Percentiles rank a stretch among this genome's conserved stretches.
These are phyloP conservation scores for Nematodospora anomalae DNA, from an alignment of 1,139 yeast species.

Conservation along the genomic window DNA sequence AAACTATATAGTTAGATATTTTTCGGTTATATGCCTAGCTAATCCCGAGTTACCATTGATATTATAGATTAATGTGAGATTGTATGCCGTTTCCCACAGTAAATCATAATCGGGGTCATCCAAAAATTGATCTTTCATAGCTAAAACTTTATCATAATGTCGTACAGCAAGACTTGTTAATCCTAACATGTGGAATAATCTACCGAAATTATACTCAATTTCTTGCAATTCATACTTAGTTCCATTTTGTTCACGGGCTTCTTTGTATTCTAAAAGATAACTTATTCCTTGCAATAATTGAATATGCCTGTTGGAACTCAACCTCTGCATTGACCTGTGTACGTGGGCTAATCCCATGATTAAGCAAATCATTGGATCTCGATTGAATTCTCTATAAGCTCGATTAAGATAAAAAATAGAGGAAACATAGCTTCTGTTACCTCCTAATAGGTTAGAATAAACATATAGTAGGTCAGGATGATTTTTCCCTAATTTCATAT, in stretches of 20 bases:
- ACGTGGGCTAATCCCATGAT: slow-evolving; percentile 77
- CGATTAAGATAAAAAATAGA: slow-evolving; percentile 68
- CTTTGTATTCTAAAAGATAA: slow-evolving; percentile 69
- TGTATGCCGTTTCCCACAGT: slow-evolving; percentile 81
- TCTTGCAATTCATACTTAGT: slow-evolving; percentile 66
- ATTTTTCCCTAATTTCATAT: slow-evolving; percentile 43
- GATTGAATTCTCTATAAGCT: slow-evolving; percentile 59
- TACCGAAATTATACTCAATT: slow-evolving; percentile 77
- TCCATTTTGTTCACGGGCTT: slow-evolving; percentile 41
- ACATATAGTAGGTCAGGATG: slow-evolving; percentile 74
- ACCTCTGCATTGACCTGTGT: slow-evolving; percentile 92
- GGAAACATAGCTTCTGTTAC: slow-evolving; percentile 81
- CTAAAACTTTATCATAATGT: slow-evolving; percentile 69
- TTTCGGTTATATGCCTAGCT: slow-evolving; percentile 63
- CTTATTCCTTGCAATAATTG: slow-evolving; percentile 87
- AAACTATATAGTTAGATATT: slow-evolving; percentile 47
- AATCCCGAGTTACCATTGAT: slow-evolving; percentile 68
- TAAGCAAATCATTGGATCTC: slow-evolving; percentile 78
- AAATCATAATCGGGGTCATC: slow-evolving; percentile 51
- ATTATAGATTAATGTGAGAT: slow-evolving; percentile 71
- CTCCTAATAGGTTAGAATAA: slow-evolving; percentile 76
- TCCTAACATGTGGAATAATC: slow-evolving; percentile 83
- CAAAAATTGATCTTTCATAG: slow-evolving; percentile 24
- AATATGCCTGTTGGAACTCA: slow-evolving; percentile 79
- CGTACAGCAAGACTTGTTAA: slow-evolving; percentile 67